Evolutionary conservation across 345 rosid genomes (phyloP), one percentile per base, ranked within the genome.

Genomic region (Melaleuca quinquenervia): DNA sequence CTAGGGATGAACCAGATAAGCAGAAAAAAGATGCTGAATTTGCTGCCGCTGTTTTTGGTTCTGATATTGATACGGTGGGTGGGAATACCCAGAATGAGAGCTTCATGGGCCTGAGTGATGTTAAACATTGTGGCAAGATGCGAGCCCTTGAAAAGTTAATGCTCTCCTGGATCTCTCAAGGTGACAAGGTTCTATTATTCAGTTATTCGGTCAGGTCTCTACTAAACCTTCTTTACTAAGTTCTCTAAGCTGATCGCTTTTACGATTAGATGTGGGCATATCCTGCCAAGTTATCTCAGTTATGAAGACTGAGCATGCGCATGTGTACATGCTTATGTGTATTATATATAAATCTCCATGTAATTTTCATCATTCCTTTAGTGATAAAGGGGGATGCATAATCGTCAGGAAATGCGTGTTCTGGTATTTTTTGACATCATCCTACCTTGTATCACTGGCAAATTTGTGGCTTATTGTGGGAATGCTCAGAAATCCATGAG

Each of bases 101-200:
- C 90, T 97, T 97, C 89, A 91, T 97, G 95, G 96, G 91, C 82
- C 91, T 97, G 53, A 97, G 98, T 76, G 94, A 96, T 85, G 94
- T 93, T 85, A 93, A 87, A 88, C 92, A 96, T 89, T 97, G 99
- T 90, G 99, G 99, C 49, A 97, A 97, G 91, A 97, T 96, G 99
- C 91, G 93, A 52, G 98, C 93, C 32, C 89, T 97, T 85, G 98
- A 96, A 87, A 96, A 97, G 87, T 86, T 96, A 85, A 93, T 95
- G 96, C 88, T 89, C 50, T 91, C 98, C 60, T 96, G 98, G 99
- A 87, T 92, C 85, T 93, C 90, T 85, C 91, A 89, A 89, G 99
- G 99, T 53, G 99, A 97, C 90, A 97, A 97, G 88, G 91, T 95
- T 91, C 98, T 97, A 89, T 94, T 97, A 21, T 97, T 97, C 88